phyloP scores from a whole-genome alignment of 2,329 filamentous ascomycete genomes.

The Didymella pinodella region DNA sequence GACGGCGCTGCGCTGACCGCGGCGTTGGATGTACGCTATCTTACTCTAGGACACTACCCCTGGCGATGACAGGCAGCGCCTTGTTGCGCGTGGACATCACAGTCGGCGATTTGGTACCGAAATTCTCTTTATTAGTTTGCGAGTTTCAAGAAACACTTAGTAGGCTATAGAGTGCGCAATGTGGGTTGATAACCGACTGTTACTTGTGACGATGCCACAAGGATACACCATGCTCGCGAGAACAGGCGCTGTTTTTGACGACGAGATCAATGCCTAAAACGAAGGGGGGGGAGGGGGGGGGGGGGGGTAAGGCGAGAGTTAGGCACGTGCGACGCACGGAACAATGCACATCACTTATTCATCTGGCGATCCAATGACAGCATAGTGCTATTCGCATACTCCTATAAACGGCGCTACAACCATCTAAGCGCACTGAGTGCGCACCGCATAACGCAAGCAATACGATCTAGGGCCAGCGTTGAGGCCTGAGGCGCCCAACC shows the following conservation, averaged over 20 bases:
- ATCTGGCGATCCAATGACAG: conserved; percentile 1
- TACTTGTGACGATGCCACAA: no score
- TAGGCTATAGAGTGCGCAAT: no score
- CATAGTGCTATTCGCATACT: background rate
- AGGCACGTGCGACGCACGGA: conserved; percentile 12
- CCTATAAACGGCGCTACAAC: conserved; percentile 6
- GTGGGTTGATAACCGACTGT: no score
- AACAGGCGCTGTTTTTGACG: background rate
- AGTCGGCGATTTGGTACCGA: background rate
- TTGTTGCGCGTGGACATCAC: conserved; percentile 4
- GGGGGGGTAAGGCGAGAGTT: background rate
- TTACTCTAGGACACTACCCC: conserved; percentile 28
- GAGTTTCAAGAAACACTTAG: no score
- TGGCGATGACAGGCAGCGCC: conserved; percentile 15
- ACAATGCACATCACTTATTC: conserved; percentile 4
- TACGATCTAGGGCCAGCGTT: conserved; percentile 8
- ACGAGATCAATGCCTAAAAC: conserved; percentile 1
- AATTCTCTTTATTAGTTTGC: no score
- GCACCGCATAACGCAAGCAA: conserved; percentile 12
- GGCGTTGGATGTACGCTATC: conserved; percentile 40
- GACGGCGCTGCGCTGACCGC: conserved; percentile 37
- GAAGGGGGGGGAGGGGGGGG: background rate
- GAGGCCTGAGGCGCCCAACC: conserved; percentile 13
- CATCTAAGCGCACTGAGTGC: background rate
- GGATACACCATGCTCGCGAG: background rate